These are phyloP conservation scores for Globisporangium recalcitrans DNA, from an alignment of 352 stramenopile genomes.

Conservation along the genomic window DNA sequence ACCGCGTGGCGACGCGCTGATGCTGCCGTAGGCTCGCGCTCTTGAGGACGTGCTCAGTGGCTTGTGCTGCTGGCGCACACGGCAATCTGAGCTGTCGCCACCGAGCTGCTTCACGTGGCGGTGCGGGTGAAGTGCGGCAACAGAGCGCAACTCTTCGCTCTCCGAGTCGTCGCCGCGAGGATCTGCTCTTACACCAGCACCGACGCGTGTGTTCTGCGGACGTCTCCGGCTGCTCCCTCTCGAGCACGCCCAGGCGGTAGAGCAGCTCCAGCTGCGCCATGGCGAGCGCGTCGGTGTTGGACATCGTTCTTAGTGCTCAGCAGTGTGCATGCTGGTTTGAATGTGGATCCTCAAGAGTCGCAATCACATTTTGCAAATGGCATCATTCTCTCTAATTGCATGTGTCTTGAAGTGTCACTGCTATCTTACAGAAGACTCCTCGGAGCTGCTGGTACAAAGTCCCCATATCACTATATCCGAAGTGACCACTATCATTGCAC, in stretches of 20 bases:
- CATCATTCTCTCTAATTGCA: too few relatives aligned
- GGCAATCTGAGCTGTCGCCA: background rate
- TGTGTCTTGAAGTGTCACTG: too few relatives aligned
- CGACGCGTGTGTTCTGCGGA: background rate
- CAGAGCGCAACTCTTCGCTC: background rate
- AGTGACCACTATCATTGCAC: too few relatives aligned
- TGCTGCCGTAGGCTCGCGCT: background rate
- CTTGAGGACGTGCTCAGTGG: background rate
- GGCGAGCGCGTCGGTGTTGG: slow-evolving; percentile 18
- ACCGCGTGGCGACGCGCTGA: background rate
- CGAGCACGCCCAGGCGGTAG: slow-evolving; percentile 41
- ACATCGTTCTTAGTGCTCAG: too few relatives aligned
- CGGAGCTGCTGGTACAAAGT: too few relatives aligned
- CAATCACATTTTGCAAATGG: too few relatives aligned
- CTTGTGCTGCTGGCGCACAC: too few relatives aligned
- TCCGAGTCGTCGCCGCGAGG: background rate
- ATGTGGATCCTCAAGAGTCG: too few relatives aligned
- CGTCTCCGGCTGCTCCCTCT: slow-evolving; percentile 15
- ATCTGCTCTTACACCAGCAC: background rate
- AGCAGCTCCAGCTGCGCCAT: slow-evolving; percentile 46
- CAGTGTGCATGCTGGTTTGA: too few relatives aligned
- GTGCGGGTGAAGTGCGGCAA: background rate
- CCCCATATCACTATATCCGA: too few relatives aligned
- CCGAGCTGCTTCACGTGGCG: background rate
- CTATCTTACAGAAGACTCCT: too few relatives aligned